Evolutionary conservation across 306 rosid genomes (phyloP).

Genomic region (Alnus rubra): DNA sequence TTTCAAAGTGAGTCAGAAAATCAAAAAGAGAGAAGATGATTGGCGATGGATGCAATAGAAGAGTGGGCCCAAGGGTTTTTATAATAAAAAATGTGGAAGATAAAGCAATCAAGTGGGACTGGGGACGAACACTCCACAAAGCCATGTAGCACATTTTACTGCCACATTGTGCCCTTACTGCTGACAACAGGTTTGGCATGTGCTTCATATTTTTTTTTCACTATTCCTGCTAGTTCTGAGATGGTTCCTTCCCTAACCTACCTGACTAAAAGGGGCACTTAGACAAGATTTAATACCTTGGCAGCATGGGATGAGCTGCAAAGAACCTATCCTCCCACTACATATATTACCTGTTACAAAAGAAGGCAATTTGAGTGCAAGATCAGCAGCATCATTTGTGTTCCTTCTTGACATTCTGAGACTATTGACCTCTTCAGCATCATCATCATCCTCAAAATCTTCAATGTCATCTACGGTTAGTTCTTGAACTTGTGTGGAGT

Average conservation of each 20-base stretch:
- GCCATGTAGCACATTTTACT: too few relatives aligned
- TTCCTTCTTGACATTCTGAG: slow-evolving; percentile 63
- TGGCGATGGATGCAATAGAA: not conserved
- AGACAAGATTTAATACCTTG: not conserved
- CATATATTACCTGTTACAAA: slow-evolving; percentile 76
- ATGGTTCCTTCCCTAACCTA: not conserved
- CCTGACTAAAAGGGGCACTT: not conserved
- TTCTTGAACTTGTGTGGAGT: slow-evolving; percentile 71
- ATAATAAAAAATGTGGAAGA: not conserved
- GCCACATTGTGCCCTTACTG: too few relatives aligned
- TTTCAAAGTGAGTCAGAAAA: not conserved
- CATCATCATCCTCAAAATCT: slow-evolving; percentile 80
- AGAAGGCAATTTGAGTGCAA: slow-evolving; percentile 76
- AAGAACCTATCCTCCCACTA: slow-evolving; percentile 26
- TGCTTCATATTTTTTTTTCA: not conserved
- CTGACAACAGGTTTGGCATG: not conserved
- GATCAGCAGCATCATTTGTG: slow-evolving; percentile 85
- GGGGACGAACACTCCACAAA: too few relatives aligned
- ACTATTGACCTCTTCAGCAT: slow-evolving; percentile 44
- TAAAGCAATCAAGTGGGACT: too few relatives aligned
- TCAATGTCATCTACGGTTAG: slow-evolving; percentile 92
- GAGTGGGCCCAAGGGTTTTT: not conserved
- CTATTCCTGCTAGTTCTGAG: not conserved
- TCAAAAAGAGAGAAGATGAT: not conserved
- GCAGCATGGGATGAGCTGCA: slow-evolving; percentile 5